Percentiles rank a stretch among this genome's conserved stretches.
Conservation (phyloP, 2,329 filamentous ascomycete species). For the Calonectria pseudoturangicola region DNA sequence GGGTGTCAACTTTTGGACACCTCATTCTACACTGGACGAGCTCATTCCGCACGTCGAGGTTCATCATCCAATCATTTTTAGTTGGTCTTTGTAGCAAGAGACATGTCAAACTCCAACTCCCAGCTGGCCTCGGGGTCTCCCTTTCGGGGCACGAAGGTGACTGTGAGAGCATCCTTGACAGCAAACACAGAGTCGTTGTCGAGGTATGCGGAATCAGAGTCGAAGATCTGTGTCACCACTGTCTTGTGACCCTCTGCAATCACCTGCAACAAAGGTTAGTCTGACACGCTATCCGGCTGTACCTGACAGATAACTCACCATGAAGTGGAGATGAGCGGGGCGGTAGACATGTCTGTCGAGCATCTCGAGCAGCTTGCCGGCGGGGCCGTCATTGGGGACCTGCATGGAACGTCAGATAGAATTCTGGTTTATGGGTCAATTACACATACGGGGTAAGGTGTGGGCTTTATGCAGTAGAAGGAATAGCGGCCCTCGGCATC, state of each 20-base stretch:
- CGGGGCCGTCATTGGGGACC: constrained; percentile 71
- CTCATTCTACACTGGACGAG: constrained; percentile 23
- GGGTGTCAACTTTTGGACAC: neutral
- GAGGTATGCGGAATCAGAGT: constrained; percentile 48
- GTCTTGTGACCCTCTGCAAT: constrained; percentile 77
- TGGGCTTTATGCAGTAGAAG: constrained; percentile 77
- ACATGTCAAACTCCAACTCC: constrained; percentile 48
- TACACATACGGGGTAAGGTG: constrained; percentile 69
- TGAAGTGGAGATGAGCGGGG: constrained; percentile 77
- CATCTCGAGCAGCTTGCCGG: constrained; percentile 69
- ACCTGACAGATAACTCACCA: constrained; percentile 59
- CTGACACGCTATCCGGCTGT: accelerated
- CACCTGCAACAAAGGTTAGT: constrained; percentile 51
- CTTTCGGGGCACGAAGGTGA: constrained; percentile 48
- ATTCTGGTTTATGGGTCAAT: neutral
- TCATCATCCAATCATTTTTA: constrained; percentile 18
- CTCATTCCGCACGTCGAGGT: neutral
- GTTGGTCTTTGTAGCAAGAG: constrained; percentile 24
- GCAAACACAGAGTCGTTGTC: constrained; percentile 50
- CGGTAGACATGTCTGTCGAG: constrained; percentile 75
- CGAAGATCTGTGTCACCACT: constrained; percentile 80
- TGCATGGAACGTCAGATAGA: neutral
- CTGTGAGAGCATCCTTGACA: constrained; percentile 50
- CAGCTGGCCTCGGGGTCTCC: constrained; percentile 46
- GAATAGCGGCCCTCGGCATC: constrained; percentile 78